Percentiles rank a stretch among this genome's conserved stretches.
Conservation (phyloP, 176 grass and related monocot genomes). For the Tillandsia fasciculata region DNA sequence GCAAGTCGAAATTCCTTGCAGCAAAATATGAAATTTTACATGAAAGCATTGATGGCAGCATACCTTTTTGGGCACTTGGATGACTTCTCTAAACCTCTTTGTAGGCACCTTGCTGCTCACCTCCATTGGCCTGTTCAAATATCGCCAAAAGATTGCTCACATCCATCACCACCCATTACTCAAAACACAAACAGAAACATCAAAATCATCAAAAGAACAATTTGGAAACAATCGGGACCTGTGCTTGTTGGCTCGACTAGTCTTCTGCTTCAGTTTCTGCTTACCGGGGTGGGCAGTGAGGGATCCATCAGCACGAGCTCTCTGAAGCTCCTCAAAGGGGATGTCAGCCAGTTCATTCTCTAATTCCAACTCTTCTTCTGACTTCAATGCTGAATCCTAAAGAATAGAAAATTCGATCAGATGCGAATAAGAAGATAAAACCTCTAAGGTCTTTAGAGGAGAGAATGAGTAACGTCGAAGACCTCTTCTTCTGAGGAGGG, state of each 20-base stretch:
- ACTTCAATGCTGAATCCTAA: slow-evolving; percentile 28
- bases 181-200: slow-evolving; percentile 2
- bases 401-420: background rate
- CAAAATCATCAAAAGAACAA: background rate
- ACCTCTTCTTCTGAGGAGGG: slow-evolving; percentile 19
- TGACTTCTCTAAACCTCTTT: slow-evolving; percentile 57
- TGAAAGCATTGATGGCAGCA: slow-evolving; percentile 1
- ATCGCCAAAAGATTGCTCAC: slow-evolving; percentile 4
- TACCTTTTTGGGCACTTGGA: slow-evolving; percentile 87
- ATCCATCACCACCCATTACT: slow-evolving; percentile 7
- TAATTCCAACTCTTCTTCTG: slow-evolving; percentile 37
- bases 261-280: slow-evolving; percentile 26
- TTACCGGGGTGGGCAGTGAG: slow-evolving; percentile 15
- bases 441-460: background rate
- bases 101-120: slow-evolving; percentile 68
- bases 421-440: background rate
- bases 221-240: slow-evolving; percentile 29
- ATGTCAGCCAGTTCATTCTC: slow-evolving; percentile 69
- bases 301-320: slow-evolving; percentile 63
- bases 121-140: slow-evolving; percentile 71
- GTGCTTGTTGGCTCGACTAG: slow-evolving; percentile 65
- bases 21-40: background rate
- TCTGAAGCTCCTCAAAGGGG: slow-evolving; percentile 71
- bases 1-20: background rate
- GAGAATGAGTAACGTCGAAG: background rate